These are phyloP conservation scores for Microdochium bolleyi DNA, from an alignment of 2,329 filamentous ascomycete genomes.

Conservation along the genomic window DNA sequence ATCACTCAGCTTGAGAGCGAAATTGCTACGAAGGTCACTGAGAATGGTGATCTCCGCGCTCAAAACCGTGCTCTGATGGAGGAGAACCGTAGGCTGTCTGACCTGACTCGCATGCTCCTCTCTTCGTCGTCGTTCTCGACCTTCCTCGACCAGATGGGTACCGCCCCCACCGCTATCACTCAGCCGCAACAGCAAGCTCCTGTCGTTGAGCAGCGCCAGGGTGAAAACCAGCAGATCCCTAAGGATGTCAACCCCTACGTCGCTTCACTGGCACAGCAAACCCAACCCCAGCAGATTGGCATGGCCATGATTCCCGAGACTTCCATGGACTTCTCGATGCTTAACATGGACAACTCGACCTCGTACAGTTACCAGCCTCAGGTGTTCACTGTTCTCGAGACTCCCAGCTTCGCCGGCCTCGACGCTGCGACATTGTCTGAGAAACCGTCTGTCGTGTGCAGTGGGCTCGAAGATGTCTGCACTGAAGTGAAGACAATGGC, in stretches of 20 bases:
- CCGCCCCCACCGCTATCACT: slow-evolving; percentile 41
- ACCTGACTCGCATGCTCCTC: slow-evolving; percentile 74
- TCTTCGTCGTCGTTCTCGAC: slow-evolving; percentile 75
- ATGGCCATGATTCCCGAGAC: slow-evolving; percentile 82
- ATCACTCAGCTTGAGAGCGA: slow-evolving; percentile 90
- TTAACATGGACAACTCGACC: slow-evolving; percentile 48
- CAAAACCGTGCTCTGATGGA: slow-evolving; percentile 78
- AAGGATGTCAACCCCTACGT: slow-evolving; percentile 61
- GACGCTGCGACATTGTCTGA: slow-evolving; percentile 59
- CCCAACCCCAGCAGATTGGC: slow-evolving; percentile 60
- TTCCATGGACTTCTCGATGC: slow-evolving; percentile 63
- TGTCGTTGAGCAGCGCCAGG: slow-evolving; percentile 29
- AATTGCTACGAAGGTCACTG: slow-evolving; percentile 73
- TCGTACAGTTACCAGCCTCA: slow-evolving; percentile 57
- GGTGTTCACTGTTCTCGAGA: slow-evolving; percentile 66
- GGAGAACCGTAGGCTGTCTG: slow-evolving; percentile 74
- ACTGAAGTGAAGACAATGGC: background rate
- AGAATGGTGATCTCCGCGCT: slow-evolving; percentile 70
- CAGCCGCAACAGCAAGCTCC: slow-evolving; percentile 25
- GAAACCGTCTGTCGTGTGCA: slow-evolving; percentile 51
- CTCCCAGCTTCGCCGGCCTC: slow-evolving; percentile 58
- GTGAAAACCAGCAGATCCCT: slow-evolving; percentile 41
- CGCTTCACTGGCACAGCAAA: slow-evolving; percentile 36
- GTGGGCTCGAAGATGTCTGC: background rate
- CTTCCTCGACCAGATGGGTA: slow-evolving; percentile 65